Evolutionary conservation across 208 protist species (phyloP).

Genomic region (Lotmaria passim): DNA sequence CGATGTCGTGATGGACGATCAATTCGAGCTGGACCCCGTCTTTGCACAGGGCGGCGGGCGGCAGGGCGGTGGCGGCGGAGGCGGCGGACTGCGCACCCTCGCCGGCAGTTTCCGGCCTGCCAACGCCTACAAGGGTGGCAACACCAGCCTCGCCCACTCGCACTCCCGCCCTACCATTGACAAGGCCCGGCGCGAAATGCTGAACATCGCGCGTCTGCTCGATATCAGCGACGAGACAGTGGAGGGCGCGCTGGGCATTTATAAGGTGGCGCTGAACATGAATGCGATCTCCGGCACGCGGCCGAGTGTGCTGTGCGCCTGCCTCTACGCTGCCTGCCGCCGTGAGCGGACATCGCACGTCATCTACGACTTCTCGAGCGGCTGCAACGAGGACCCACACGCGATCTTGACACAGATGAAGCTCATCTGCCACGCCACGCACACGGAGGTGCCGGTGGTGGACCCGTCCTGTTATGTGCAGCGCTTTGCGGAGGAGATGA

Average conservation of each 20-base stretch:
- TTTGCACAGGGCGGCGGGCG: slow-evolving; percentile 47
- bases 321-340: slow-evolving; percentile 86
- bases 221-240: slow-evolving; percentile 83
- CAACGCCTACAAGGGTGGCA: slow-evolving; percentile 26
- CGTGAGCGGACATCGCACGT: slow-evolving; percentile 85
- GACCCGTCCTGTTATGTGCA: slow-evolving; percentile 89
- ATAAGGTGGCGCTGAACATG: slow-evolving; percentile 72
- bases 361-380: slow-evolving; percentile 89
- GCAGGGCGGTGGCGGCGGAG: slow-evolving; percentile 22
- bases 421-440: slow-evolving; percentile 74
- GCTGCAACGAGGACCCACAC: slow-evolving; percentile 55
- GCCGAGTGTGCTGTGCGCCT: slow-evolving; percentile 76
- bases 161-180: slow-evolving; percentile 73
- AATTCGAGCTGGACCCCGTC: slow-evolving; percentile 84
- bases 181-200: slow-evolving; percentile 81
- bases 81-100: slow-evolving; percentile 20
- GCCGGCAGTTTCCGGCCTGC: slow-evolving; percentile 61
- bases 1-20: slow-evolving; percentile 67
- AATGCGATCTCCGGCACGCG: slow-evolving; percentile 82
- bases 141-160: slow-evolving; percentile 17
- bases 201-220: slow-evolving; percentile 70
- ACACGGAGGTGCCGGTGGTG: slow-evolving; percentile 83
- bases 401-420: slow-evolving; percentile 80
- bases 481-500: slow-evolving; percentile 86
- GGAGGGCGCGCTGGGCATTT: slow-evolving; percentile 81